phyloP scores from a whole-genome alignment of 495 filamentous ascomycete genomes.

The Talaromyces wortmannii region DNA sequence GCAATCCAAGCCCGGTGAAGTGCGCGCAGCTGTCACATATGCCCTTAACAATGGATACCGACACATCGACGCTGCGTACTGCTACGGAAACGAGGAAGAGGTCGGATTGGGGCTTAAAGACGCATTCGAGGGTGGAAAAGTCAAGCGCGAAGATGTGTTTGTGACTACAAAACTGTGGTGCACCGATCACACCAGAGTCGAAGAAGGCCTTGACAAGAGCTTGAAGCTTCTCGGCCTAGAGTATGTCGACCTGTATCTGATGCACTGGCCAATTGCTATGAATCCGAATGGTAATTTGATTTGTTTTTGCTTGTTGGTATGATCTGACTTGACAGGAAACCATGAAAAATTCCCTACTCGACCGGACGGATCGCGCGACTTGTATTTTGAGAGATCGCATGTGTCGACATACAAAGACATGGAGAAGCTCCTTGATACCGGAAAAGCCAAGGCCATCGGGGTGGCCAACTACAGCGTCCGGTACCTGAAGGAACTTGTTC shows the following conservation, averaged over 20 bases:
- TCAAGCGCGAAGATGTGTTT: conserved; percentile 73
- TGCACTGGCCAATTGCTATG: conserved; percentile 81
- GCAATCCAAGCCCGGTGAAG: conserved; percentile 62
- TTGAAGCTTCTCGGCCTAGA: conserved; percentile 64
- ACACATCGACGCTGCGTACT: conserved; percentile 73
- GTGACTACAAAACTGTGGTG: conserved; percentile 81
- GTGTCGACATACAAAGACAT: conserved; percentile 72
- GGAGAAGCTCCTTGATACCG: conserved; percentile 63
- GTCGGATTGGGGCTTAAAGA: conserved; percentile 59
- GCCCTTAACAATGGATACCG: conserved; percentile 40
- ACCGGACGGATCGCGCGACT: conserved; percentile 60
- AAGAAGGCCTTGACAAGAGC: conserved; percentile 61
- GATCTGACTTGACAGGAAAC: conserved; percentile 42
- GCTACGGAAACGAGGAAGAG: conserved; percentile 70
- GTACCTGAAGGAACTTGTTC: conserved; percentile 68
- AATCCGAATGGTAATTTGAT: conserved; percentile 53
- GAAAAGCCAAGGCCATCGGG: conserved; percentile 71
- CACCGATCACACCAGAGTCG: conserved; percentile 63
- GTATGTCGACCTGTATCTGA: conserved; percentile 76
- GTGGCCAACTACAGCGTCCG: conserved; percentile 73
- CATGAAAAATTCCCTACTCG: conserved; percentile 69
- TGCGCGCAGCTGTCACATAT: conserved; percentile 37
- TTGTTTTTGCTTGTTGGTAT: not conserved
- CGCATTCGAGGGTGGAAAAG: conserved; percentile 56
- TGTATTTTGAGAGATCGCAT: conserved; percentile 56